Conservation (phyloP, 306 rosid genomes). For the Bauhinia variegata region DNA sequence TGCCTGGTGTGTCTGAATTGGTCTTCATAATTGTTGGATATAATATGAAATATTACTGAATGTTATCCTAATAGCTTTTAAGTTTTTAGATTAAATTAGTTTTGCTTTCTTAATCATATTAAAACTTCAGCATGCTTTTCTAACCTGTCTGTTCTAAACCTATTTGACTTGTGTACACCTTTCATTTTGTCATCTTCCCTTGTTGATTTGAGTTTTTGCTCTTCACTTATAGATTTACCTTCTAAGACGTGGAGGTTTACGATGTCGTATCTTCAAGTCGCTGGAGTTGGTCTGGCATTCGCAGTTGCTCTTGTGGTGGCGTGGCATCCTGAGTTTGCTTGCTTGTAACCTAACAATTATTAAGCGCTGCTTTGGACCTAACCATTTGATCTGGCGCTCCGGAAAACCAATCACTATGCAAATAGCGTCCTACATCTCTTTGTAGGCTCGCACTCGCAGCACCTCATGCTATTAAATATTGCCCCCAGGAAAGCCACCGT, state of each 20-base stretch:
- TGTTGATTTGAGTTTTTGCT: slow-evolving; percentile 32
- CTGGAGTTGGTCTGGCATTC: slow-evolving; percentile 26
- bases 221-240: slow-evolving; percentile 25
- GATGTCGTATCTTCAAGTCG: slow-evolving; percentile 32
- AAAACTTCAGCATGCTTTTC: background rate
- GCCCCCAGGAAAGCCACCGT: slow-evolving; percentile 13
- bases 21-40: no score
- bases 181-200: no score
- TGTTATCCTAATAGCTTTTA: no score
- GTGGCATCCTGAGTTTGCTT: slow-evolving; percentile 27
- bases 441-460: slow-evolving; percentile 14
- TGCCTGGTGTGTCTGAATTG: no score
- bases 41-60: no score
- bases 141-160: no score
- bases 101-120: no score
- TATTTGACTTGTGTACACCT: no score
- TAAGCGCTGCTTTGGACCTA: slow-evolving; percentile 22
- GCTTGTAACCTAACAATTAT: slow-evolving; percentile 24
- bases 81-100: no score
- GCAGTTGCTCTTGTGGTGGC: slow-evolving; percentile 21
- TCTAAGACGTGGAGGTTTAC: slow-evolving; percentile 22
- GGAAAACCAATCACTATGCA: slow-evolving; percentile 34
- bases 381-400: slow-evolving; percentile 24
- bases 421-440: no score
- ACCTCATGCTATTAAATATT: slow-evolving; percentile 30